Evolutionary conservation across 768 basidiomycete species (phyloP).

Genomic region (Roridomyces roridus): DNA sequence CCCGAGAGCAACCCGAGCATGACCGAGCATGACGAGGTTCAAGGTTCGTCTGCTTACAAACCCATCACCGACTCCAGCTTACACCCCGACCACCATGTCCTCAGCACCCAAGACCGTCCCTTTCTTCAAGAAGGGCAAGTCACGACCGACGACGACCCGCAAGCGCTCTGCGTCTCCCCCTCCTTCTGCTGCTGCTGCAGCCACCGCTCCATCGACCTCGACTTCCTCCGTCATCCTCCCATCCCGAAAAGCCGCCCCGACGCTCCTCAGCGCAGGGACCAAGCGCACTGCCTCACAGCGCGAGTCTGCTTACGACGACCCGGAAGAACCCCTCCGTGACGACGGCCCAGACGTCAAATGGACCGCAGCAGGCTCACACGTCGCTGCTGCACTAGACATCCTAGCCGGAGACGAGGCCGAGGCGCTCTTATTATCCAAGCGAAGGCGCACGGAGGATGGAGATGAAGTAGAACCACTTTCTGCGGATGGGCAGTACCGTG

Average conservation of each 20-base stretch:
- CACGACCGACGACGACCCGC: conserved; percentile 76
- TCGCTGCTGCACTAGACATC: conserved; percentile 75
- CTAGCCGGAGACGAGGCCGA: conserved; percentile 84
- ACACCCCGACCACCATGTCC: conserved; percentile 40
- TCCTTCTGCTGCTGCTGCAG: conserved; percentile 45
- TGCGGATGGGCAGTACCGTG: conserved; percentile 88
- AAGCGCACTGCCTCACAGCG: conserved; percentile 64
- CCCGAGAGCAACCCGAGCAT: too few species aligned
- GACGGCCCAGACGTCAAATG: conserved; percentile 78
- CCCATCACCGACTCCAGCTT: not conserved
- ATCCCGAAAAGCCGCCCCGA: conserved; percentile 66
- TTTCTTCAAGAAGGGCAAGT: conserved; percentile 89
- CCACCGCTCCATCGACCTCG: conserved; percentile 41
- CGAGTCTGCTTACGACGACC: conserved; percentile 40
- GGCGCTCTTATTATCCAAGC: conserved; percentile 78
- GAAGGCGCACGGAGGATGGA: conserved; percentile 62
- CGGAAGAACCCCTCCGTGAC: conserved; percentile 53
- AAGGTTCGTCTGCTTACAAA: not conserved
- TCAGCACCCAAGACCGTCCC: conserved; percentile 62
- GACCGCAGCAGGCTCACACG: conserved; percentile 79
- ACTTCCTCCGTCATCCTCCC: conserved; percentile 83
- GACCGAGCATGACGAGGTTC: too few species aligned
- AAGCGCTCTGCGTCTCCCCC: conserved; percentile 81
- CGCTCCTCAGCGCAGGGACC: conserved; percentile 80
- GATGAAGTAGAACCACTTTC: conserved; percentile 65